Percentiles rank a stretch among this genome's conserved stretches.
Evolutionary conservation across 1,139 yeast species (phyloP).

Genomic region (Candida albicans): DNA sequence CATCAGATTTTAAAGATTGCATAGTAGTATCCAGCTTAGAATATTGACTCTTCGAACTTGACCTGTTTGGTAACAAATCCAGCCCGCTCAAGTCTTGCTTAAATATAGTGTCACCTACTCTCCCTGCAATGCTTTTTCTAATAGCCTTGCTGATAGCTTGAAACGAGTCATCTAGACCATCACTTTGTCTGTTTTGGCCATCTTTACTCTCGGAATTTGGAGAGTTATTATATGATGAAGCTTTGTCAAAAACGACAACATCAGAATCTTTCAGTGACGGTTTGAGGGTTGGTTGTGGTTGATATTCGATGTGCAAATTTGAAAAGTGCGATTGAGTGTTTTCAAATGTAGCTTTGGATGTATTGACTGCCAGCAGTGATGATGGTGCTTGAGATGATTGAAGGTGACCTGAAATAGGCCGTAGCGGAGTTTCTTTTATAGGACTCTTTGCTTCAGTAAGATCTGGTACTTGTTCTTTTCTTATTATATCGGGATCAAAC

Average conservation of each 20-base stretch:
- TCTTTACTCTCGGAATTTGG: neutral
- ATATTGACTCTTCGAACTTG: neutral
- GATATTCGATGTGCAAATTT: no score
- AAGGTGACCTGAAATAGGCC: no score
- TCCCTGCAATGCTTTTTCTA: conserved; percentile 40
- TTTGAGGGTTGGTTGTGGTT: no score
- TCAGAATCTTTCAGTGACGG: neutral
- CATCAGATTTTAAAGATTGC: neutral
- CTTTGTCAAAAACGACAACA: neutral
- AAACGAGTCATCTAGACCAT: conserved; percentile 24
- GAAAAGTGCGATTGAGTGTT: no score
- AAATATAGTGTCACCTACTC: conserved; percentile 14
- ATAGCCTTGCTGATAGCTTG: conserved; percentile 43
- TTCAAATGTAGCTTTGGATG: no score
- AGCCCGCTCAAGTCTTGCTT: no score
- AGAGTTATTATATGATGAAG: no score
- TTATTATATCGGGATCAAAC: neutral
- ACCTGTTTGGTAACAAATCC: neutral
- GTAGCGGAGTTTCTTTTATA: neutral
- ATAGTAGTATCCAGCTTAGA: conserved; percentile 4
- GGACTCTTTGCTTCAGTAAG: neutral
- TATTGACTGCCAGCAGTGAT: no score
- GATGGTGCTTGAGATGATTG: neutral
- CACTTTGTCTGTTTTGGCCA: neutral
- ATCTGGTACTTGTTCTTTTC: neutral